A percentile compares a stretch with the other conserved stretches of the same genome.
phyloP scores from a whole-genome alignment of 78 protist genomes.

The Speleostelium caveatum region DNA sequence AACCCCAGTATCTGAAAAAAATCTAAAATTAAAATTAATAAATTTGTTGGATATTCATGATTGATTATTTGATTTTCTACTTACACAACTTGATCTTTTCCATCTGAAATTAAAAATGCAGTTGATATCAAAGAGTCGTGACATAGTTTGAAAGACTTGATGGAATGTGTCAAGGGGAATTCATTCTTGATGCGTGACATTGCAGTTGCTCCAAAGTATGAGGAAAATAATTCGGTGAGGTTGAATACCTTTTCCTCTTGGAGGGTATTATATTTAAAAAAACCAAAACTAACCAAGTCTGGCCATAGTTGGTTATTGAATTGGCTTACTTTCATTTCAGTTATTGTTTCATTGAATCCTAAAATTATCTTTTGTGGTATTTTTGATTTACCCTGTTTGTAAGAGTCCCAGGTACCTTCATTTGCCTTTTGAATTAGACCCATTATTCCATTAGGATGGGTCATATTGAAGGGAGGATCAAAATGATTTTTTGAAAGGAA shows the following conservation, averaged over 20 bases:
- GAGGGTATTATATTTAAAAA: neutral
- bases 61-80: too few relatives aligned
- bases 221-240: neutral
- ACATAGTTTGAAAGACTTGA: slow-evolving; percentile 12
- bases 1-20: slow-evolving; percentile 59
- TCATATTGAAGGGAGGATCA: too few relatives aligned
- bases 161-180: neutral
- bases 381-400: too few relatives aligned
- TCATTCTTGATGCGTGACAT: neutral
- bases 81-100: slow-evolving; percentile 25
- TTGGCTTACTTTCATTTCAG: neutral
- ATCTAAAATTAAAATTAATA: too few relatives aligned
- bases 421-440: too few relatives aligned
- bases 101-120: slow-evolving; percentile 28
- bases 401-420: too few relatives aligned
- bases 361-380: neutral
- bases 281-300: neutral
- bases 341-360: neutral
- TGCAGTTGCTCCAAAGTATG: neutral
- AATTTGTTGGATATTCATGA: too few relatives aligned
- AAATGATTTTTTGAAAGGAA: neutral
- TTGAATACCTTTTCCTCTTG: neutral
- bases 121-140: slow-evolving; percentile 30
- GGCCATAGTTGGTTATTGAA: slow-evolving; percentile 1
- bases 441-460: too few relatives aligned